A percentile compares a stretch with the other conserved stretches of the same genome.
Evolutionary conservation across 176 grass and related monocot genomes (phyloP).

Genomic region (Hyparrhenia diplandra): DNA sequence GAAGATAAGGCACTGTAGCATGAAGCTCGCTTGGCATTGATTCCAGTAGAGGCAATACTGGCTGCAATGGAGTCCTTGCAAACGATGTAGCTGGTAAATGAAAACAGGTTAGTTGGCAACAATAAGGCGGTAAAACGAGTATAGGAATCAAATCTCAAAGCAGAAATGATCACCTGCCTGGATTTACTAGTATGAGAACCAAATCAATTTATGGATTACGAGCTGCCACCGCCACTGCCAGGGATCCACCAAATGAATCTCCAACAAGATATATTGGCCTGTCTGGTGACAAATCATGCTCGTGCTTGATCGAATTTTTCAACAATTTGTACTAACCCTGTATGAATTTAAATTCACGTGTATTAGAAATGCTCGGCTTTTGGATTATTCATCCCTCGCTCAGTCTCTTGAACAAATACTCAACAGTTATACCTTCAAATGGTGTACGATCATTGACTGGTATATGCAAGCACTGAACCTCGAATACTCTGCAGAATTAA

Average conservation of each 20-base stretch:
- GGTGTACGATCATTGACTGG: slow-evolving; percentile 83
- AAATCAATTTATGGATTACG: slow-evolving; percentile 62
- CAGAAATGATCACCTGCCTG: slow-evolving; percentile 67
- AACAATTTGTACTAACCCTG: slow-evolving; percentile 52
- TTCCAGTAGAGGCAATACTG: slow-evolving; percentile 75
- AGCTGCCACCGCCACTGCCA: slow-evolving; percentile 75
- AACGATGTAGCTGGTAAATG: slow-evolving; percentile 73
- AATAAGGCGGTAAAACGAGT: not conserved
- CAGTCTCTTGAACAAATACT: not conserved
- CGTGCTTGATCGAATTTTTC: slow-evolving; percentile 52
- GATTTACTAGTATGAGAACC: slow-evolving; percentile 80
- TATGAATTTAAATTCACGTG: not conserved
- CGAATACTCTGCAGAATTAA: slow-evolving; percentile 52
- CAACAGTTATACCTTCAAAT: slow-evolving; percentile 97
- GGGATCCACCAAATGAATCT: slow-evolving; percentile 78
- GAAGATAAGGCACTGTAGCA: slow-evolving; percentile 67
- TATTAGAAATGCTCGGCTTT: slow-evolving; percentile 1
- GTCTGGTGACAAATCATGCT: slow-evolving; percentile 53
- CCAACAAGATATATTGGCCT: slow-evolving; percentile 74
- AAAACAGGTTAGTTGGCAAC: slow-evolving; percentile 18
- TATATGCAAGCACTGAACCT: slow-evolving; percentile 87
- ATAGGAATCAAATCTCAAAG: not conserved
- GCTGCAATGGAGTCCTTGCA: slow-evolving; percentile 58
- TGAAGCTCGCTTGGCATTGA: slow-evolving; percentile 78
- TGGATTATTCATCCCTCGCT: not conserved